Conservation (phyloP, 139 green algal species). For the Pedinophyceae sp. region DNA sequence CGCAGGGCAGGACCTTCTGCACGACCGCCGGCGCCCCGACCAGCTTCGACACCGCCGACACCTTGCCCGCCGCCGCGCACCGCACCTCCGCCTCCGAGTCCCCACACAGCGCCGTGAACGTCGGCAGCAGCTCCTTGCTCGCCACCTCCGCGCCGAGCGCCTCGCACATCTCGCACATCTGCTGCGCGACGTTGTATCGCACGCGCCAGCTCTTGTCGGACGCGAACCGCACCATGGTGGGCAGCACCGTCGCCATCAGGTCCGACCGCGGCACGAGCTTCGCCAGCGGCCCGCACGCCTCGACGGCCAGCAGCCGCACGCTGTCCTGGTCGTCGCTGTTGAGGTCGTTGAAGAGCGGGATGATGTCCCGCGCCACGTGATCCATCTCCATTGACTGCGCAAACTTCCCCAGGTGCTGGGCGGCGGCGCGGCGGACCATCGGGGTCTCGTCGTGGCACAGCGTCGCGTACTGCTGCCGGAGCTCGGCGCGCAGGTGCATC, state of each 20-base stretch:
- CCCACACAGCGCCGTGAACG: slow-evolving; percentile 25
- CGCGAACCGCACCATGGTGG: slow-evolving; percentile 73
- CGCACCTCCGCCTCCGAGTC: slow-evolving; percentile 67
- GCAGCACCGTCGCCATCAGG: slow-evolving; percentile 49
- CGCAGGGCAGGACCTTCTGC: slow-evolving; percentile 50
- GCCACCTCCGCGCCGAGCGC: slow-evolving; percentile 53
- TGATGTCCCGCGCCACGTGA: slow-evolving; percentile 56
- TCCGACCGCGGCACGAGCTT: slow-evolving; percentile 53
- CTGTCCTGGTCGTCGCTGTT: slow-evolving; percentile 93
- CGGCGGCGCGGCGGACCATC: slow-evolving; percentile 87
- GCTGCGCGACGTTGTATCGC: slow-evolving; percentile 83
- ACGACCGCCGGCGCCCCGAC: slow-evolving; percentile 12
- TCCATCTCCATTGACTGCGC: slow-evolving; percentile 59
- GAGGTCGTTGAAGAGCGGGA: slow-evolving; percentile 75
- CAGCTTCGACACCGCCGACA: slow-evolving; percentile 50
- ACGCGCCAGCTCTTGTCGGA: slow-evolving; percentile 98
- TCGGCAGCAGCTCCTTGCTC: slow-evolving; percentile 21
- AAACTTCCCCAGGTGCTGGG: slow-evolving; percentile 71
- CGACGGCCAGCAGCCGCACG: slow-evolving; percentile 87
- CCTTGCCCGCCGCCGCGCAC: slow-evolving; percentile 63
- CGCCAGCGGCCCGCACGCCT: slow-evolving; percentile 71
- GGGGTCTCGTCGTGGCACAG: slow-evolving; percentile 94
- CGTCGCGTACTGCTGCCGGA: slow-evolving; percentile 55
- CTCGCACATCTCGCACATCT: slow-evolving; percentile 71
- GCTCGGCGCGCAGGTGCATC: slow-evolving; percentile 27